Evolutionary conservation across 2,329 filamentous ascomycete genomes (phyloP).

Genomic region (Chalaropsis thielavioides): DNA sequence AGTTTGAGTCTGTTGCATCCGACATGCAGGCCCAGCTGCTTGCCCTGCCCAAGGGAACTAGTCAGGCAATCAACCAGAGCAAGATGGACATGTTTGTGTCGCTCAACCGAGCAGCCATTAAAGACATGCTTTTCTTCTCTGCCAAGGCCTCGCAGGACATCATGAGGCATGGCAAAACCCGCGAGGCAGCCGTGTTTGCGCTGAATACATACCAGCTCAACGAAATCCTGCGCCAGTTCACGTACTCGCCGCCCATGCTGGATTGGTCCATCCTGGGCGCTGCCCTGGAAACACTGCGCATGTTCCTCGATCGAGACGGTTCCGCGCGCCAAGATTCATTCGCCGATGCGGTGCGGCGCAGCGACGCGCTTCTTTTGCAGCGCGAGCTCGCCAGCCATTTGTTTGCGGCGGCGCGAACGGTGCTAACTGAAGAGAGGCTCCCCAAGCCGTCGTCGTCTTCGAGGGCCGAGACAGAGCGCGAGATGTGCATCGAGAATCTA

Average conservation of each 20-base stretch:
- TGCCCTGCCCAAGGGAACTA: constrained; percentile 32
- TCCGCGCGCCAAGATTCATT: constrained; percentile 19
- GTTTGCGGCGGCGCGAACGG: constrained; percentile 33
- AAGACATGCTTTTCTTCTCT: constrained; percentile 38
- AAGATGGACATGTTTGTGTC: constrained; percentile 36
- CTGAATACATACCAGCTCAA: constrained; percentile 38
- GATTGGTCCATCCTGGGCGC: constrained; percentile 35
- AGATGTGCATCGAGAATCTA: constrained; percentile 31
- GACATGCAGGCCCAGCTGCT: constrained; percentile 43
- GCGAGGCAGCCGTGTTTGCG: constrained; percentile 35
- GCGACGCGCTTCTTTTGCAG: constrained; percentile 28
- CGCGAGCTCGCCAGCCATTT: constrained; percentile 33
- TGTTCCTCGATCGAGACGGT: constrained; percentile 30
- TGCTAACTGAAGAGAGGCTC: constrained; percentile 22
- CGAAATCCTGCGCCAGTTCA: constrained; percentile 36
- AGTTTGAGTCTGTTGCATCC: constrained; percentile 41
- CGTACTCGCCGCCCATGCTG: constrained; percentile 26
- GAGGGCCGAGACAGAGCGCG: constrained; percentile 20
- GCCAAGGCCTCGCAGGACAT: constrained; percentile 37
- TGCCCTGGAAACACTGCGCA: constrained; percentile 33
- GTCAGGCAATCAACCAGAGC: constrained; percentile 29
- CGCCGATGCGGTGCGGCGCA: neutral
- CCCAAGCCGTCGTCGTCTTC: neutral
- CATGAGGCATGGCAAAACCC: constrained; percentile 31
- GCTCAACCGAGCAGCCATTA: constrained; percentile 37